Evolutionary conservation across 2,329 filamentous ascomycete genomes (phyloP).

Genomic region (Nakataea oryzae): DNA sequence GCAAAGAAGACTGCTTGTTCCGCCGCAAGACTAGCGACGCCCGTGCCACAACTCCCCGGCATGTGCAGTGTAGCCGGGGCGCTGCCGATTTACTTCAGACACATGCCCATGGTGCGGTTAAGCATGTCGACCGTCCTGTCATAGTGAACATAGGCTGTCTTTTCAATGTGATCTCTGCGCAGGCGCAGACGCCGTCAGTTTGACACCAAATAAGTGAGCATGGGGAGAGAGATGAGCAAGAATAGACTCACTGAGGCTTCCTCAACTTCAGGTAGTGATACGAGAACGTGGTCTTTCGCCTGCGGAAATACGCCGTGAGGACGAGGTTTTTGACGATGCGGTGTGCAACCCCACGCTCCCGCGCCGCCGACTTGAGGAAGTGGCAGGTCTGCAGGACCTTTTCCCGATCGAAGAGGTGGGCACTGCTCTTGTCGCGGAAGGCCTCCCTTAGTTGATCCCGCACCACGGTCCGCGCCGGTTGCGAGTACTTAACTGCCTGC

Average conservation of each 20-base stretch:
- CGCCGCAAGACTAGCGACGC: background rate
- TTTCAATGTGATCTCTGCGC: constrained; percentile 7
- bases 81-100: constrained; percentile 33
- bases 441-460: constrained; percentile 48
- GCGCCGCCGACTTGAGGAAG: constrained; percentile 58
- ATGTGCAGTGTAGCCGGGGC: no score
- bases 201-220: background rate
- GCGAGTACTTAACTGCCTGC: constrained; percentile 62
- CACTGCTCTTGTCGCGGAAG: constrained; percentile 32
- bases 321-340: constrained; percentile 60
- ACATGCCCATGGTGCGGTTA: constrained; percentile 62
- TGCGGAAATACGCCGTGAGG: constrained; percentile 31
- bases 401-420: constrained; percentile 31
- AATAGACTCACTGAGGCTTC: background rate
- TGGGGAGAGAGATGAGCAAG: background rate
- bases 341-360: constrained; percentile 59
- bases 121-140: constrained; percentile 62
- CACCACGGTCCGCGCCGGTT: constrained; percentile 53
- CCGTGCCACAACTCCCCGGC: background rate
- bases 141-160: constrained; percentile 46
- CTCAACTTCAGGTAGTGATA: background rate
- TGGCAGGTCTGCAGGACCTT: constrained; percentile 55
- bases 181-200: background rate
- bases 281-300: constrained; percentile 1
- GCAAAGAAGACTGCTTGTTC: background rate